Evolutionary conservation across 2,329 filamentous ascomycete species (phyloP).

Genomic region (Neocatenulostroma microsporum): DNA sequence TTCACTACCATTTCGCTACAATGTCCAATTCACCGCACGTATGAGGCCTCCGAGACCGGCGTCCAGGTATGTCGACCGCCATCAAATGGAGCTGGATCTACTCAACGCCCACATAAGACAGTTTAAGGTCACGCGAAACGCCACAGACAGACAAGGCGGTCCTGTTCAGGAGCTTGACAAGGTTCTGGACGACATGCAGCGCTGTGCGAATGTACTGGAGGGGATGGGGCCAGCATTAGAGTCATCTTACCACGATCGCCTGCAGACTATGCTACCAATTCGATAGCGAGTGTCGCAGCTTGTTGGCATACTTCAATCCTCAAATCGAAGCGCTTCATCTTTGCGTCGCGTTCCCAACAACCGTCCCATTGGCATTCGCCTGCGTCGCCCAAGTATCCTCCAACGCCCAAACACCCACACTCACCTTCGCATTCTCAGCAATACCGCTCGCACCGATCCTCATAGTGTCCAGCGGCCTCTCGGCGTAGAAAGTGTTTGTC

Average conservation of each 20-base stretch:
- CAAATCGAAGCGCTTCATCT: too few relatives aligned
- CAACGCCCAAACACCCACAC: conserved; percentile 34
- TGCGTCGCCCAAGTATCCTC: conserved; percentile 32
- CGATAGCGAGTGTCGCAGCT: too few relatives aligned
- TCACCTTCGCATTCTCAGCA: conserved; percentile 30
- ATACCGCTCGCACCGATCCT: conserved; percentile 30
- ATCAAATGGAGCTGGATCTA: neutral
- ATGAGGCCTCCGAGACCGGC: neutral
- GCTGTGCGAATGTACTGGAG: neutral
- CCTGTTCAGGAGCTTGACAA: neutral
- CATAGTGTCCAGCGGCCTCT: conserved; percentile 34
- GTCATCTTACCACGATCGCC: too few relatives aligned
- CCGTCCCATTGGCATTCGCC: conserved; percentile 25
- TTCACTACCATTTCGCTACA: too few relatives aligned
- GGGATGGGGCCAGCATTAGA: too few relatives aligned
- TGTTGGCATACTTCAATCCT: too few relatives aligned
- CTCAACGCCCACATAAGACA: neutral
- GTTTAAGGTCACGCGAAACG: neutral
- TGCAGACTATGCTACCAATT: too few relatives aligned
- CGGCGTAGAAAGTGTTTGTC: conserved; percentile 47
- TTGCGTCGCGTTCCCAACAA: conserved; percentile 31
- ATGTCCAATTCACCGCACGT: conserved; percentile 1
- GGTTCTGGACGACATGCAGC: neutral
- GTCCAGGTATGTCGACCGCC: neutral
- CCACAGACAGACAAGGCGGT: neutral